These are phyloP conservation scores for Ogataea neopini DNA, from an alignment of 805 yeast genomes.

Conservation along the genomic window DNA sequence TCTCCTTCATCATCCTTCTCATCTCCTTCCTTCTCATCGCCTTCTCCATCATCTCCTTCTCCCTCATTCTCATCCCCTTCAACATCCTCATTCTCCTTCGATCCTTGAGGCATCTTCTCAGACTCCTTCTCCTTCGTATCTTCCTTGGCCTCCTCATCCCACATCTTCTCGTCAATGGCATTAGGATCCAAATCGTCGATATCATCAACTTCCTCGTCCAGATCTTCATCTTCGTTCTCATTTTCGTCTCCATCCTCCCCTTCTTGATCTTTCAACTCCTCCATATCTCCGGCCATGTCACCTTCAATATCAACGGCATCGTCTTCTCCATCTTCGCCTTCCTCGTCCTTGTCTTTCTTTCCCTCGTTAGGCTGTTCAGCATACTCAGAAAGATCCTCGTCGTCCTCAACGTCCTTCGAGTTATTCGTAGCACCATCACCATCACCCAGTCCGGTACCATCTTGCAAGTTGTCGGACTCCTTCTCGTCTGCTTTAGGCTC, in stretches of 20 bases:
- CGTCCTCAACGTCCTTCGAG: constrained; percentile 85
- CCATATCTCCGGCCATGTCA: constrained; percentile 93
- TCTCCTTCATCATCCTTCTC: constrained; percentile 39
- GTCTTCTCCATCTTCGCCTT: constrained; percentile 65
- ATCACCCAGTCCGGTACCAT: constrained; percentile 93
- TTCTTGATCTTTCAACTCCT: constrained; percentile 65
- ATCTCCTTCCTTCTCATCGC: constrained; percentile 26
- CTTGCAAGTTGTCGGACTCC: constrained; percentile 61
- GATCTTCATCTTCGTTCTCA: constrained; percentile 52
- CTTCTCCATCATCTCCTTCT: constrained; percentile 37
- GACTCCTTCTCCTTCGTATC: constrained; percentile 80
- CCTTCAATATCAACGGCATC: constrained; percentile 95
- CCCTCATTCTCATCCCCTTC: constrained; percentile 49
- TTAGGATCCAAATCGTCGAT: constrained; percentile 89
- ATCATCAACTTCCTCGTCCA: constrained; percentile 89
- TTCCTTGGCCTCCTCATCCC: constrained; percentile 89
- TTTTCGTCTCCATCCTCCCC: constrained; percentile 53
- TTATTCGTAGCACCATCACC: constrained; percentile 75
- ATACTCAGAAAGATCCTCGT: constrained; percentile 81
- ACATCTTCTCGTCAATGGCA: constrained; percentile 95
- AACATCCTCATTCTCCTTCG: constrained; percentile 49
- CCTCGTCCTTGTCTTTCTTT: constrained; percentile 51
- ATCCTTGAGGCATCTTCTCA: constrained; percentile 63
- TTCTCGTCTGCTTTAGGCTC: constrained; percentile 69
- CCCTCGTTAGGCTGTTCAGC: constrained; percentile 71